phyloP scores from a whole-genome alignment of 139 green algal genomes.

The Bryopsis sp. region DNA sequence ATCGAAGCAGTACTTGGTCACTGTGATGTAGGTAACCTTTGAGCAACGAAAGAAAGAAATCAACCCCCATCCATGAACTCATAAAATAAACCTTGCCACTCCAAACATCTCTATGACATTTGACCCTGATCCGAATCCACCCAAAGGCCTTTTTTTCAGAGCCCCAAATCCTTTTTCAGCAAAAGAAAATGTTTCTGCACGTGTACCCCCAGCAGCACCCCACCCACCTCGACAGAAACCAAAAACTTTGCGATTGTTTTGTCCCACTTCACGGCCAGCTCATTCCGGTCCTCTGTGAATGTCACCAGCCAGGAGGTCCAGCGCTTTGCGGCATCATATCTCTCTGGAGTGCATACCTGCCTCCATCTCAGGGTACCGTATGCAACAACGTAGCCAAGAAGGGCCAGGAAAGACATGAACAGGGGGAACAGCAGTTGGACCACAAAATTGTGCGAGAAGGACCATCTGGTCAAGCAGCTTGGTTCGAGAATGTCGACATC shows the following conservation, averaged over 20 bases:
- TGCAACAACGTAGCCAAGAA: not conserved
- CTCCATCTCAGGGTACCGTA: not conserved
- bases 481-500: slow-evolving; percentile 19
- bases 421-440: slow-evolving; percentile 9
- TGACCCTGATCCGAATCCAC: no score
- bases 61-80: no score
- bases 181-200: no score
- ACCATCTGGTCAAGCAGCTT: slow-evolving; percentile 9
- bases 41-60: no score
- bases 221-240: slow-evolving; percentile 11
- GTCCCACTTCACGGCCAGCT: slow-evolving; percentile 16
- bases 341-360: no score
- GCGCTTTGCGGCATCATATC: not conserved
- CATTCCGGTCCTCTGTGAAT: not conserved
- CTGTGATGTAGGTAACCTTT: slow-evolving; percentile 18
- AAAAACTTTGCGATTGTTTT: slow-evolving; percentile 13
- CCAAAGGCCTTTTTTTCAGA: no score
- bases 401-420: slow-evolving; percentile 12
- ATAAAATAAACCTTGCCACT: no score
- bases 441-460: slow-evolving; percentile 14
- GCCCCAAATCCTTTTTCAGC: no score
- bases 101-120: no score
- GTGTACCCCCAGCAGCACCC: no score
- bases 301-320: not conserved
- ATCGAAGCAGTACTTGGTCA: slow-evolving; percentile 21